phyloP scores from a whole-genome alignment of 768 basidiomycete species.

The Imleria badia region DNA sequence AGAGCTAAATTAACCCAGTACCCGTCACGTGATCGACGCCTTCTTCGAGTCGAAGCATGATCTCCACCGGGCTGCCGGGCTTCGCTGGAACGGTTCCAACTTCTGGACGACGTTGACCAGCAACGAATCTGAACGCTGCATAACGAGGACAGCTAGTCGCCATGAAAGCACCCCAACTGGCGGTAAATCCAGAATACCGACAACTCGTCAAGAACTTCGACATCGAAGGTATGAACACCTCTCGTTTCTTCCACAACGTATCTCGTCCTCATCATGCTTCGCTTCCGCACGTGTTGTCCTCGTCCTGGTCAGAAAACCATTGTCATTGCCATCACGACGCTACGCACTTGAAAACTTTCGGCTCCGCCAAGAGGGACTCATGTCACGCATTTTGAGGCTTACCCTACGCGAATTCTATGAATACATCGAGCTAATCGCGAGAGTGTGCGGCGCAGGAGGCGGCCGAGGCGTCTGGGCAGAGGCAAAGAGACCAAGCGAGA shows the following conservation, averaged over 20 bases:
- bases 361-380: conserved; percentile 71
- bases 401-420: no score
- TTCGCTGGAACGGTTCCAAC: no score
- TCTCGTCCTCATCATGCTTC: neutral
- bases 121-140: neutral
- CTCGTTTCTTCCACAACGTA: neutral
- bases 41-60: no score
- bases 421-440: no score
- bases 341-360: conserved; percentile 74
- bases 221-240: conserved; percentile 59
- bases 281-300: no score
- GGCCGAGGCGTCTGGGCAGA: conserved; percentile 37
- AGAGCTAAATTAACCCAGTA: no score
- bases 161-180: conserved; percentile 23
- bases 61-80: no score
- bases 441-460: conserved; percentile 73
- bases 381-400: conserved; percentile 79
- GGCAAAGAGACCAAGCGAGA: conserved; percentile 31
- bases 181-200: conserved; percentile 58
- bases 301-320: no score
- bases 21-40: no score
- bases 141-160: neutral
- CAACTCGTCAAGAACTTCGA: conserved; percentile 77
- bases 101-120: neutral
- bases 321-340: no score